A percentile compares a stretch with the other conserved stretches of the same genome.
These are phyloP conservation scores for Entomortierella parvispora DNA, from an alignment of 192 early-diverging fungal species.

Conservation along the genomic window DNA sequence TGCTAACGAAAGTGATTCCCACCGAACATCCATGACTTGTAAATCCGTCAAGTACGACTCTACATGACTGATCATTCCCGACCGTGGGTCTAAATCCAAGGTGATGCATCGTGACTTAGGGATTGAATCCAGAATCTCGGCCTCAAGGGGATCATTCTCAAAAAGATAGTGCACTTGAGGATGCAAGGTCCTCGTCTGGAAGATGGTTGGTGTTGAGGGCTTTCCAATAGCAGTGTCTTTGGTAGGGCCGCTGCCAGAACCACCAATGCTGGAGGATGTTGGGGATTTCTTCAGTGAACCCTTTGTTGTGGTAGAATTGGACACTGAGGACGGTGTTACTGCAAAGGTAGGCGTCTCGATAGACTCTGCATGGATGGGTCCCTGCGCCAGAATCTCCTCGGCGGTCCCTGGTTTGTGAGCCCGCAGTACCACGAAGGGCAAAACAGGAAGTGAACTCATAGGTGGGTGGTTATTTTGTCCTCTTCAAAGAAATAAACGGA, in stretches of 20 bases:
- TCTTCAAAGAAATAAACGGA: background rate
- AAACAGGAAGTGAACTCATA: constrained; percentile 22
- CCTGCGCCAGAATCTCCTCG: constrained; percentile 10
- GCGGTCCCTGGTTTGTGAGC: constrained; percentile 24
- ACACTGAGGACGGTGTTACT: too few species aligned
- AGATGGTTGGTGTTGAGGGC: background rate
- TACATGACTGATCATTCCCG: constrained; percentile 30
- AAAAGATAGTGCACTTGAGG: constrained; percentile 44
- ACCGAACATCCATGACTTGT: constrained; percentile 41
- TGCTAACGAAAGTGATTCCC: background rate
- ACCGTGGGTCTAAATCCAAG: constrained; percentile 33
- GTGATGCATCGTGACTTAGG: constrained; percentile 38
- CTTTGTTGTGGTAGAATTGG: too few species aligned
- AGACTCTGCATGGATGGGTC: background rate
- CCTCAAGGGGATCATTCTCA: constrained; percentile 40
- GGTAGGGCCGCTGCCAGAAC: too few species aligned
- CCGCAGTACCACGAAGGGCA: constrained; percentile 34
- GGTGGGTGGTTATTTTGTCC: background rate
- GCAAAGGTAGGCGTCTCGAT: background rate
- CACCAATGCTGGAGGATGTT: too few species aligned
- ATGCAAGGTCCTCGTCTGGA: constrained; percentile 21
- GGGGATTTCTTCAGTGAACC: too few species aligned
- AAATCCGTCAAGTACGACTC: constrained; percentile 29
- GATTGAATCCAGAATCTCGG: constrained; percentile 36
- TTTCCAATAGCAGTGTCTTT: too few species aligned